Percentiles rank a stretch among this genome's conserved stretches.
phyloP scores from a whole-genome alignment of 1,284 basidiomycete genomes.

The Cerioporus squamosus region DNA sequence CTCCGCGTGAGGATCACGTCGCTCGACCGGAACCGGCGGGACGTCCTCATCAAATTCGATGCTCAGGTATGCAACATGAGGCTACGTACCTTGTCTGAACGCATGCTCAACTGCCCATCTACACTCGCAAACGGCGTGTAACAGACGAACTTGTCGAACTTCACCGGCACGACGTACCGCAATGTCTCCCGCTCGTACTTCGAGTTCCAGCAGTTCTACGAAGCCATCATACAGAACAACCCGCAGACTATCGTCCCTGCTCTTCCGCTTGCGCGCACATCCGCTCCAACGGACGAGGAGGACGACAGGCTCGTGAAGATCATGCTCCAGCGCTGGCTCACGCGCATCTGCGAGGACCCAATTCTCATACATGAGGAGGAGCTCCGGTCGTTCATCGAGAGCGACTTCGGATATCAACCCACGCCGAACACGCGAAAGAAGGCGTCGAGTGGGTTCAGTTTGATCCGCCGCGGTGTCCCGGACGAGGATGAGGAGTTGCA shows the following conservation, averaged over 20 bases:
- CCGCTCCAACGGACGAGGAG: conserved; percentile 94
- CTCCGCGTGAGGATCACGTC: conserved; percentile 87
- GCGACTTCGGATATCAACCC: conserved; percentile 92
- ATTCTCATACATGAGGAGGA: conserved; percentile 90
- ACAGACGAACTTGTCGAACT: conserved; percentile 92
- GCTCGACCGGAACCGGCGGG: conserved; percentile 90
- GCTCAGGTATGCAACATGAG: conserved; percentile 69
- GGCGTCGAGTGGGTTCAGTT: conserved; percentile 65
- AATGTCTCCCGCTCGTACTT: conserved; percentile 91
- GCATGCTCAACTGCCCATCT: no score
- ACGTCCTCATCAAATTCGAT: conserved; percentile 90
- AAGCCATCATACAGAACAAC: conserved; percentile 80
- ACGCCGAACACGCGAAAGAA: conserved; percentile 77
- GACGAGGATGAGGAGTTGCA: conserved; percentile 88
- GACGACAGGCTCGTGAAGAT: conserved; percentile 92
- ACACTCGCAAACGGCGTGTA: background rate
- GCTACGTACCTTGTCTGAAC: no score
- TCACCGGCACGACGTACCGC: conserved; percentile 85
- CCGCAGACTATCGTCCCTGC: conserved; percentile 93
- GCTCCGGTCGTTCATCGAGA: conserved; percentile 89
- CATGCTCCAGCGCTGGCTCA: conserved; percentile 92
- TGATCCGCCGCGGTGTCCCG: conserved; percentile 74
- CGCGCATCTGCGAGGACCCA: conserved; percentile 86
- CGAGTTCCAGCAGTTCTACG: conserved; percentile 92
- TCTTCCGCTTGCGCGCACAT: conserved; percentile 88